phyloP scores from a whole-genome alignment of 441 rosid species.

The Syzygium syzygioides region DNA sequence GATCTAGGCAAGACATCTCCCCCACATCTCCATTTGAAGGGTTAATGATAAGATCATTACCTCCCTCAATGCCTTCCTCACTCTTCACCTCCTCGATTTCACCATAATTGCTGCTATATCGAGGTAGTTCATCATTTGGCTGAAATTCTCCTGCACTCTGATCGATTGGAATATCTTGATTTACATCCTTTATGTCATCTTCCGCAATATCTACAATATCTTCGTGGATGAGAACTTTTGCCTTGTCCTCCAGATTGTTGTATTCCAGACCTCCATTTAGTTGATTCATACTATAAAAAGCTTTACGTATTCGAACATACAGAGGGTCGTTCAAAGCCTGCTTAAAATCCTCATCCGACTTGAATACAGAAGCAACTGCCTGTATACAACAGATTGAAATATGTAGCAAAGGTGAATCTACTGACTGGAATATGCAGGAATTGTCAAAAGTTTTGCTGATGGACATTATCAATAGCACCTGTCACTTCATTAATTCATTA shows the following conservation, averaged over 20 bases:
- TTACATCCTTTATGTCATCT: conserved; percentile 6
- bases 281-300: conserved; percentile 33
- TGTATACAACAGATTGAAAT: conserved; percentile 20
- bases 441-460: not conserved
- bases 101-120: conserved; percentile 20
- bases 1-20: not conserved
- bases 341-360: conserved; percentile 48
- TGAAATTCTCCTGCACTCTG: conserved; percentile 11
- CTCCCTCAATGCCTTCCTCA: conserved; percentile 20
- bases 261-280: conserved; percentile 17
- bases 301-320: conserved; percentile 47
- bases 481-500: not conserved
- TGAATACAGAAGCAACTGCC: conserved; percentile 58
- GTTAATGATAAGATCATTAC: not conserved
- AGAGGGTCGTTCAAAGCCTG: conserved; percentile 58
- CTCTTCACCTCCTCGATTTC: conserved; percentile 66
- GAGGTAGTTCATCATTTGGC: not conserved
- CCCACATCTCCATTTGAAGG: not conserved
- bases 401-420: not conserved
- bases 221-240: conserved; percentile 8
- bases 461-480: not conserved
- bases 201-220: conserved; percentile 12
- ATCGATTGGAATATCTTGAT: conserved; percentile 11
- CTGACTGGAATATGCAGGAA: not conserved
- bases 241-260: conserved; percentile 12